Base-by-base conservation (phyloP, 495 filamentous ascomycete species). In the Penicillium diatomitis region DNA sequence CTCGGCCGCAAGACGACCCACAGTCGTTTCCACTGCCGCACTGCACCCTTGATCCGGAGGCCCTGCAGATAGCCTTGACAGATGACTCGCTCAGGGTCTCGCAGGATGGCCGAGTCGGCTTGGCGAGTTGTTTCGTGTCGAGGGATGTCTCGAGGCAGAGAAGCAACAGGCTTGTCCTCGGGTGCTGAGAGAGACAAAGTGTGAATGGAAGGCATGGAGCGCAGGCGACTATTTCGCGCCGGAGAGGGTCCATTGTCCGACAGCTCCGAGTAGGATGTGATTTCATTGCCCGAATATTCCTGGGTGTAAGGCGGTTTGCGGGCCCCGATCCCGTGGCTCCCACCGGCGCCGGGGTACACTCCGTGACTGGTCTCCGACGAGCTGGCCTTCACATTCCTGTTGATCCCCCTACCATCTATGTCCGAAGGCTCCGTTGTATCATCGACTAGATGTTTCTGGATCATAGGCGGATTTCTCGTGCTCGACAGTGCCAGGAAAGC, bases 1-100 rank as follows among this genome's bases (percentile, higher is more conserved):
- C 86, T 84, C 0, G 89, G 83, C 33, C 90, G 86, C n/a, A 97
- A 70, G 0, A 98, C 92, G 0, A 84, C 83, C 92, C 92, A 98
- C 32, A 87, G 74, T 52, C 87, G 85, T 72, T 95, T 96, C 92
- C 92, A 98, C 58, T 92, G 87, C 33, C 85, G 82, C 36, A 98
- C 84, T 5, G 87, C 87, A n/a, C 85, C 76, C 56, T 90, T 90
- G 51, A 84, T 85, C 51, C 87, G 88, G 29, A 95, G 78, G 51
- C 87, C 83, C 64, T 88, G 85, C 36, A 96, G 79, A 70, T 88
- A 91, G 12, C 91, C 88, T 63, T 96, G 88, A 78, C 87, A 95
- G 38, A 96, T 78, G 12, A 97, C 85, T 32, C 90, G 74, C 53
- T 86, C 83, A 53, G 72, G 77, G 58, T 89, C 80, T 32, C 77